phyloP scores from a whole-genome alignment of 306 rosid genomes.

The Dicorynia guianensis region DNA sequence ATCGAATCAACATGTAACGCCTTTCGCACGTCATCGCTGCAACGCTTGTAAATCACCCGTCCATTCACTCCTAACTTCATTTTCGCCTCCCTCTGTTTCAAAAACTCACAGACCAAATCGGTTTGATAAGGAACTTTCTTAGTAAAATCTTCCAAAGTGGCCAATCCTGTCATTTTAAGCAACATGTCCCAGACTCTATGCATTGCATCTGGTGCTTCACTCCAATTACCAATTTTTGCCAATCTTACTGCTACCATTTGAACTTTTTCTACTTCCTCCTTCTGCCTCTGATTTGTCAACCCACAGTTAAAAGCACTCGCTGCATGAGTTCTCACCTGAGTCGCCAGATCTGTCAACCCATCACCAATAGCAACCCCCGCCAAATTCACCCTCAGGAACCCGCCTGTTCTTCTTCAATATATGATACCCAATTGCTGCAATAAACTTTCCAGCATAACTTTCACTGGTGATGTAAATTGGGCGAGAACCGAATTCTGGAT shows the following conservation, averaged over 20 bases:
- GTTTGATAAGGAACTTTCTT: slow-evolving; percentile 38
- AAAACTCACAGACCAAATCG: slow-evolving; percentile 43
- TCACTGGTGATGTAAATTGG: slow-evolving; percentile 63
- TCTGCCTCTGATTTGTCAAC: slow-evolving; percentile 62
- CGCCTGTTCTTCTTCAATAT: slow-evolving; percentile 46
- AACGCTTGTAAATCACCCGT: slow-evolving; percentile 39
- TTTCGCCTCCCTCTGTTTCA: slow-evolving; percentile 46
- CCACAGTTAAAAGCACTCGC: slow-evolving; percentile 52
- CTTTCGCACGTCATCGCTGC: slow-evolving; percentile 53
- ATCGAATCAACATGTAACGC: slow-evolving; percentile 57
- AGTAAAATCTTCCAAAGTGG: slow-evolving; percentile 63
- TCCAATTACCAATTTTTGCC: slow-evolving; percentile 48
- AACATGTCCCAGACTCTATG: slow-evolving; percentile 21
- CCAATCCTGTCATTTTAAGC: slow-evolving; percentile 62
- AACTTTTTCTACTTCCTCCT: slow-evolving; percentile 46
- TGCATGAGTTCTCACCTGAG: slow-evolving; percentile 59
- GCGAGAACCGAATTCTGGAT: slow-evolving; percentile 44
- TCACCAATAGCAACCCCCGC: slow-evolving; percentile 73
- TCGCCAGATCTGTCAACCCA: slow-evolving; percentile 64
- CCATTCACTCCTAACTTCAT: slow-evolving; percentile 53
- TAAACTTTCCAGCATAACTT: slow-evolving; percentile 72
- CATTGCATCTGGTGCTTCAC: slow-evolving; percentile 51
- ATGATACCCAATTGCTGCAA: slow-evolving; percentile 66
- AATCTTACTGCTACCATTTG: slow-evolving; percentile 51
- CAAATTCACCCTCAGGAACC: slow-evolving; percentile 44